These are phyloP conservation scores for Tillandsia fasciculata DNA, from an alignment of 176 grass and related monocot genomes.

Conservation along the genomic window DNA sequence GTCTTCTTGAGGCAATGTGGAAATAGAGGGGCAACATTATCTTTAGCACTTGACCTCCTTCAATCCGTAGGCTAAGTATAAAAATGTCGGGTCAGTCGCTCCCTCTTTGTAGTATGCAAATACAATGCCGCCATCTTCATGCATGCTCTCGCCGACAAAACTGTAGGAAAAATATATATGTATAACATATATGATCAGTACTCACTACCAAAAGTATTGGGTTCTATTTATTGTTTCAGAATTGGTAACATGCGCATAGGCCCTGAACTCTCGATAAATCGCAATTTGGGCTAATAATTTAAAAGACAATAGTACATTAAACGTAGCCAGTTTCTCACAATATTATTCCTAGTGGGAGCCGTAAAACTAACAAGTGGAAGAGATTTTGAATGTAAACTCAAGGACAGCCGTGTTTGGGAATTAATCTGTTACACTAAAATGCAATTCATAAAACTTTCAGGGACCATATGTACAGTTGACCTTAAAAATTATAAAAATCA, in stretches of 20 bases:
- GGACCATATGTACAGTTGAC: background rate
- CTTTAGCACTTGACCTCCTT: constrained; percentile 17
- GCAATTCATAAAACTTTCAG: too few species aligned
- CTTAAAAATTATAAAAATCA: background rate
- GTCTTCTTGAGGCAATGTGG: background rate
- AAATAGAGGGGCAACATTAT: background rate
- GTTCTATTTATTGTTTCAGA: background rate
- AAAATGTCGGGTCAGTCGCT: constrained; percentile 9
- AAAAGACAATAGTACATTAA: too few species aligned
- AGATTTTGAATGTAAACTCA: too few species aligned
- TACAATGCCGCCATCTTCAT: constrained; percentile 1
- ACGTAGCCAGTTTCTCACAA: too few species aligned
- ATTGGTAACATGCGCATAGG: background rate
- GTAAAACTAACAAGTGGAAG: too few species aligned
- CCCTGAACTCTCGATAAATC: too few species aligned
- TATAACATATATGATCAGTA: background rate
- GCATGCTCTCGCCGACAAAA: constrained; percentile 16
- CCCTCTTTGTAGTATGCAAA: constrained; percentile 17
- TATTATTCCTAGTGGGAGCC: too few species aligned
- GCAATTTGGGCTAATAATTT: too few species aligned
- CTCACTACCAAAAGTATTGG: background rate
- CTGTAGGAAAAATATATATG: background rate
- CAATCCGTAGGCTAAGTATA: constrained; percentile 7
- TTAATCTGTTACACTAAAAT: too few species aligned
- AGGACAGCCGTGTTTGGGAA: too few species aligned